A percentile compares a stretch with the other conserved stretches of the same genome.
phyloP scores from a whole-genome alignment of 2,329 filamentous ascomycete species.

The Aspergillus sergii region DNA sequence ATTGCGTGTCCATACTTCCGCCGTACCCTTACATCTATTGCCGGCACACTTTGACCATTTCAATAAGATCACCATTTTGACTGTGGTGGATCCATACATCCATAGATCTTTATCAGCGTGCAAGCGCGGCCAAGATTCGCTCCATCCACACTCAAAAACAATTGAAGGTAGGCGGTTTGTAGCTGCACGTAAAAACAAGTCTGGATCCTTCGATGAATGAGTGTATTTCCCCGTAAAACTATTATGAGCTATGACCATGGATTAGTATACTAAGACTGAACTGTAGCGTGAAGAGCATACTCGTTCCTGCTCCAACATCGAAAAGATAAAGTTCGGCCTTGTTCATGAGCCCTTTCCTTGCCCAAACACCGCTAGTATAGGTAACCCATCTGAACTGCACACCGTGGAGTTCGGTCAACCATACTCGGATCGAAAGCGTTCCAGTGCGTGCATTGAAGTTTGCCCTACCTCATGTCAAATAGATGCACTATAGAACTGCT shows the following conservation, averaged over 20 bases:
- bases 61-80: slow-evolving; percentile 4
- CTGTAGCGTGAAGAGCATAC: not conserved
- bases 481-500: not conserved
- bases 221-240: not conserved
- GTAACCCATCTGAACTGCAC: not conserved
- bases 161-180: not conserved
- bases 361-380: not conserved
- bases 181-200: slow-evolving; percentile 2
- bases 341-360: not conserved
- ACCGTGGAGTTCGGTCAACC: not conserved
- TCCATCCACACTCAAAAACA: slow-evolving; percentile 5
- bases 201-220: slow-evolving; percentile 5
- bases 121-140: slow-evolving; percentile 1
- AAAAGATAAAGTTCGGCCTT: not conserved
- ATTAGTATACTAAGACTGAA: not conserved
- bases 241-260: not conserved
- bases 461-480: not conserved
- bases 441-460: not conserved
- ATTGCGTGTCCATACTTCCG: slow-evolving; percentile 7
- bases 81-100: not conserved
- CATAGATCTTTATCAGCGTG: slow-evolving; percentile 4
- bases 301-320: not conserved
- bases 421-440: not conserved
- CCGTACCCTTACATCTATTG: not conserved
- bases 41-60: not conserved